Evolutionary conservation across 2,329 filamentous ascomycete species (phyloP).

Genomic region (Penicillium crustosum): DNA sequence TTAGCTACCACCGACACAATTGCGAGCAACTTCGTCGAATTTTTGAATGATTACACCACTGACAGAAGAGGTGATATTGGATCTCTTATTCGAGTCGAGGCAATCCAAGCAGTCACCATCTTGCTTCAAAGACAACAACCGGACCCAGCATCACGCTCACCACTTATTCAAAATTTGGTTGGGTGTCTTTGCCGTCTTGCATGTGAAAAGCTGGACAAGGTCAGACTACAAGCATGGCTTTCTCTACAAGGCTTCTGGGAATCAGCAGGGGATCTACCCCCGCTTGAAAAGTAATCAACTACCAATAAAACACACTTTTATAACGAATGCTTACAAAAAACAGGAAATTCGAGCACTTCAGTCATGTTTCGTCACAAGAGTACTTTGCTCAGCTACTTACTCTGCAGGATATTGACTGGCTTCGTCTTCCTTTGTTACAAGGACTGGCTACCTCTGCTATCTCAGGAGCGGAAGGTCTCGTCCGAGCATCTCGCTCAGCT

Average conservation of each 20-base stretch:
- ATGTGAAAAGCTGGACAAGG: conserved; percentile 85
- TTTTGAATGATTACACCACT: conserved; percentile 84
- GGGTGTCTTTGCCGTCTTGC: conserved; percentile 64
- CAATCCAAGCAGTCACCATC: conserved; percentile 63
- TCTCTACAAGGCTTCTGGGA: conserved; percentile 45
- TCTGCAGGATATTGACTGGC: conserved; percentile 38
- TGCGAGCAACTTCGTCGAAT: conserved; percentile 32
- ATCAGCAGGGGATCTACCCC: conserved; percentile 34
- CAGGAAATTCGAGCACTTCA: conserved; percentile 46
- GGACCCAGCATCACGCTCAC: conserved; percentile 9
- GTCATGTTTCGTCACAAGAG: conserved; percentile 44
- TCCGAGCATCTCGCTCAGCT: conserved; percentile 44
- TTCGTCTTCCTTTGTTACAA: conserved; percentile 41
- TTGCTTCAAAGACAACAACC: conserved; percentile 28
- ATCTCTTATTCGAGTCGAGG: conserved; percentile 78
- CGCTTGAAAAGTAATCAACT: conserved; percentile 44
- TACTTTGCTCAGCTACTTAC: conserved; percentile 47
- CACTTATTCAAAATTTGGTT: conserved; percentile 31
- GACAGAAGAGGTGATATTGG: conserved; percentile 88
- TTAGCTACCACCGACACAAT: conserved; percentile 34
- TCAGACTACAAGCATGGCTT: conserved; percentile 59
- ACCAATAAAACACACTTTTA: background rate
- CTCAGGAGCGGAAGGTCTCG: conserved; percentile 46
- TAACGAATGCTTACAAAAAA: conserved; percentile 16
- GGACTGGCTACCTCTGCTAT: conserved; percentile 48